These are phyloP conservation scores for Suillus hirtellus DNA, from an alignment of 768 basidiomycete species.

Conservation along the genomic window DNA sequence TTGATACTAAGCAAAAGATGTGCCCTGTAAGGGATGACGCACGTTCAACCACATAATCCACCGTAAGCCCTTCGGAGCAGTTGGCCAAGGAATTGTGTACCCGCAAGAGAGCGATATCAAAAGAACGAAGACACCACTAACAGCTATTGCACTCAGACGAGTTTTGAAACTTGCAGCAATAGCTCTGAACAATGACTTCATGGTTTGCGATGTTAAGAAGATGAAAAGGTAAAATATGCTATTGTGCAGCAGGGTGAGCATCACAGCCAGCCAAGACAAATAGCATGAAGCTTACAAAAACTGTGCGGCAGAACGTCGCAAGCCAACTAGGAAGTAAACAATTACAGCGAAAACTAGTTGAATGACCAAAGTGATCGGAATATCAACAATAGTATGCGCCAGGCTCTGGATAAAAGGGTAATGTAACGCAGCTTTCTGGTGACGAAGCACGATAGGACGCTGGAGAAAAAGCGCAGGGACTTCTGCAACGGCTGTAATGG, in stretches of 20 bases:
- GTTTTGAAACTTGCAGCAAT: constrained; percentile 55
- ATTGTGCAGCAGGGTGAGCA: neutral
- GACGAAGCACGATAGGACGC: constrained; percentile 59
- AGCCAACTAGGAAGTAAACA: constrained; percentile 55
- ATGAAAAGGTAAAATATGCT: constrained; percentile 58
- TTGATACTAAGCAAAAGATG: neutral
- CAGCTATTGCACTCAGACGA: constrained; percentile 48
- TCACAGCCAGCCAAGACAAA: constrained; percentile 5
- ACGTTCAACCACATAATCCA: constrained; percentile 8
- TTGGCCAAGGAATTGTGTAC: constrained; percentile 31
- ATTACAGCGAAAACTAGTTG: constrained; percentile 47
- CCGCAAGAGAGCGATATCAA: constrained; percentile 44
- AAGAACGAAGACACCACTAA: constrained; percentile 36
- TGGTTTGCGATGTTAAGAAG: constrained; percentile 53
- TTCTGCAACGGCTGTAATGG: constrained; percentile 45
- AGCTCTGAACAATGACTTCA: constrained; percentile 74
- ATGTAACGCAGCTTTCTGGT: constrained; percentile 62
- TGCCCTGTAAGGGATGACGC: neutral
- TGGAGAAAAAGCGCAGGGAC: constrained; percentile 57
- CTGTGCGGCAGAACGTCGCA: constrained; percentile 50
- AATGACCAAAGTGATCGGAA: constrained; percentile 55
- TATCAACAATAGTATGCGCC: constrained; percentile 60
- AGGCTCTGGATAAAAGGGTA: constrained; percentile 55
- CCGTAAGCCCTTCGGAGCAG: neutral
- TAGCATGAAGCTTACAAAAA: constrained; percentile 50